These are phyloP conservation scores for Nicotiana tomentosiformis DNA, from an alignment of 257 asterid species.

Conservation along the genomic window DNA sequence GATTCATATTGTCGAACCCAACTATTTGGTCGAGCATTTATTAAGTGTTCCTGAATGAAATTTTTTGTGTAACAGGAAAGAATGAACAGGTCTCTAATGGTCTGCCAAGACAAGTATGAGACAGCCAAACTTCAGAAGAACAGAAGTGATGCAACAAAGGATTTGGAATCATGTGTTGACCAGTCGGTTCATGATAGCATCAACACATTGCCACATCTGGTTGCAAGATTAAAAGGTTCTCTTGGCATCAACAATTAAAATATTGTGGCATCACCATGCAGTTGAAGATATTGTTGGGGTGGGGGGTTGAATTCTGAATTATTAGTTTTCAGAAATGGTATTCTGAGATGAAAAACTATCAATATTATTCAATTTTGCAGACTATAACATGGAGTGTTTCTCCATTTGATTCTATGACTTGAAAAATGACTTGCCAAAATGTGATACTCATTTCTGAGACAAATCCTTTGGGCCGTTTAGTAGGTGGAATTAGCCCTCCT, in stretches of 20 bases:
- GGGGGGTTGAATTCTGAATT: neutral
- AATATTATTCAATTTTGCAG: neutral
- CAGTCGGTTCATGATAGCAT: conserved; percentile 56
- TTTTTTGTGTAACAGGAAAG: conserved; percentile 42
- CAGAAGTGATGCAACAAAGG: conserved; percentile 30
- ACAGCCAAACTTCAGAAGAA: conserved; percentile 50
- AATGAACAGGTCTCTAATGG: conserved; percentile 60
- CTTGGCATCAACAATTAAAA: conserved; percentile 35
- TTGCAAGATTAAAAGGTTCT: conserved; percentile 53
- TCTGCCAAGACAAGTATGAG: conserved; percentile 89
- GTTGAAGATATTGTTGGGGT: neutral
- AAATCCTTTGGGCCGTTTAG: too few species aligned
- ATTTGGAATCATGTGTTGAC: conserved; percentile 76
- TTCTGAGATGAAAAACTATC: neutral
- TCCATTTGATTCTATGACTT: too few species aligned
- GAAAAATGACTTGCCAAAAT: too few species aligned
- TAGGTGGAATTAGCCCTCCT: too few species aligned
- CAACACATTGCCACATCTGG: conserved; percentile 58
- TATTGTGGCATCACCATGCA: neutral
- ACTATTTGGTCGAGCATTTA: neutral
- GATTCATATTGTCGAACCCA: too few species aligned
- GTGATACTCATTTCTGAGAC: too few species aligned
- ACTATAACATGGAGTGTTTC: neutral
- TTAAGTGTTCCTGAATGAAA: neutral
- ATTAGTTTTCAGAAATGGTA: neutral